Base-by-base conservation (phyloP, 2,329 filamentous ascomycete species). In the Beauveria asiatica region DNA sequence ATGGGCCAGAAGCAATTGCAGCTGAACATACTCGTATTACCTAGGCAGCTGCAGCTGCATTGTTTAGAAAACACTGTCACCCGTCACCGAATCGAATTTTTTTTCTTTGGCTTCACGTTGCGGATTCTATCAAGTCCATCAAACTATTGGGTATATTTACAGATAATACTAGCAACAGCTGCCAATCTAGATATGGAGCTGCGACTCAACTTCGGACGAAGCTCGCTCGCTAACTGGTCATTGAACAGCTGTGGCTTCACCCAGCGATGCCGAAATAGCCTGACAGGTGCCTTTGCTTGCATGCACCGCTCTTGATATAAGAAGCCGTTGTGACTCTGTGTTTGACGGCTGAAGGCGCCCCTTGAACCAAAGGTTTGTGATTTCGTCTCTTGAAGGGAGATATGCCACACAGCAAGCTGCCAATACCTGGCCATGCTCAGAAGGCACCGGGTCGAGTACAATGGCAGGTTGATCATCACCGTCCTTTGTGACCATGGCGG, bases 281-380 rank as follows among this genome's bases (percentile, higher is more conserved):
- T 69, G 65, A 37, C 67, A 68, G 41, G 68, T 69, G 37, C 73
- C 75, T 62, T 72, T 74, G 57, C 76, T 75, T 3, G 75, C 74
- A 60, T 75, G 72, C 13, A 78, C 68, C 17, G 76, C 76, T n/a
- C 68, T 66, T 16, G 72, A 69, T n/a, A 77, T 67, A 30, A 78
- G 68, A 19, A 64, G 66, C 27, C 68, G 68, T 50, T 76, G 70
- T 11, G 70, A 64, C 17, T 64, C 64, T 41, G 68, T 59, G 49
- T 74, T 62, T 23, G 76, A 75, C 3, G 76, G 72, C 2, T 80
- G 75, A 9, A 83, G 63, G 61, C 78, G 75, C 6, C 94, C 93
- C 75, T 92, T 97, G 69, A 95, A 83, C 94, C 94, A 99, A 19
- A 97, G 74, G 70, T 96, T 92, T 9, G 93, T 97, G 56, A 97